Base-by-base conservation (phyloP, 139 green algal genomes). In the Ettlia oleoabundans region DNA sequence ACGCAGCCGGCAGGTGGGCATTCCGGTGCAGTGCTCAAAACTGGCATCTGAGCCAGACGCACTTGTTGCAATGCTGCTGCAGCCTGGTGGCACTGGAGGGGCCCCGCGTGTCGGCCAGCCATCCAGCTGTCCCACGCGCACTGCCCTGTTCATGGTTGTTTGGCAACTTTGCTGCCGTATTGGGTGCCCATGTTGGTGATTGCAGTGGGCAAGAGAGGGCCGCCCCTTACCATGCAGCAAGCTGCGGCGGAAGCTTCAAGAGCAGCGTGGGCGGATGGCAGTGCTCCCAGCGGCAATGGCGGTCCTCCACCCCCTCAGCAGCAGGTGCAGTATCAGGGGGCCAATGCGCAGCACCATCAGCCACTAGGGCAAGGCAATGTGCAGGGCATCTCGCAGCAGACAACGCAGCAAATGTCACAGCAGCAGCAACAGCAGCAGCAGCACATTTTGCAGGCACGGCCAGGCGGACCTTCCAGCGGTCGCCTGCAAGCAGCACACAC, bases 1-100 rank as follows among this genome's bases (percentile, higher is more conserved):
- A 84, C 77, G 61, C 83, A 89, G 68, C 87, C 89, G 35, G 86
- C 84, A 42, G 84, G 87, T 89, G 61, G 2, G 79, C 22, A 24
- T n/a, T 2, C 18, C 15, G 47, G 13, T n/a, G 55, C 28, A n/a
- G 55, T 65, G 55, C 55, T 58, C 13, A 15, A 58, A 10, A 58
- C 47, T 15, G 13, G 47, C 47, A n/a, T n/a, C n/a, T n/a, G n/a
- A n/a, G n/a, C n/a, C n/a, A n/a, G n/a, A n/a, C n/a, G n/a, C n/a
- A n/a, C n/a, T n/a, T n/a, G n/a, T n/a, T n/a, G 47, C 47, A 10
- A 58, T 58, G 47, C 47, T 58, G 47, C 10, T 15, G 10, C 47
- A 58, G 13, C 47, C 47, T 58, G 10, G 47, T 58, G 10, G 47
- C 47, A 15, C 47, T 58, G 47, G n/a, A n/a, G n/a, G n/a, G n/a